Percentiles rank a stretch among this genome's conserved stretches.
Evolutionary conservation across 352 stramenopile species (phyloP).

Genomic region (Phytophthora foliorum): DNA sequence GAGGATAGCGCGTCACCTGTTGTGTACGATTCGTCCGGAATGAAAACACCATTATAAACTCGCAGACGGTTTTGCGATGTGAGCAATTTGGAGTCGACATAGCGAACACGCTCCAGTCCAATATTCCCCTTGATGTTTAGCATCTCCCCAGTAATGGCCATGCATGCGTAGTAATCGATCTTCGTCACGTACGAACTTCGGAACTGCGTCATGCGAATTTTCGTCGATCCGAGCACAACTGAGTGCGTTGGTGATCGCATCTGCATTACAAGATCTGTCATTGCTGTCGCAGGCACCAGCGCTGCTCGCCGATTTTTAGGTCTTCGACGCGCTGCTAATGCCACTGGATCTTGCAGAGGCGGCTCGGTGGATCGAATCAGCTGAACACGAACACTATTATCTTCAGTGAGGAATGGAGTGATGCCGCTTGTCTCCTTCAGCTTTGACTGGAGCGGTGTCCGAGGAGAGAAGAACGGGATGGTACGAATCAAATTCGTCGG

Average conservation of each 20-base stretch:
- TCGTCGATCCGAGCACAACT: constrained; percentile 73
- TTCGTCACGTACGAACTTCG: constrained; percentile 88
- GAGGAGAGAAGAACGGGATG: constrained; percentile 80
- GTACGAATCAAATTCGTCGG: constrained; percentile 82
- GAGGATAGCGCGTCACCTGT: constrained; percentile 70
- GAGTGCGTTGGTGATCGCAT: constrained; percentile 52
- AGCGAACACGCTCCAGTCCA: constrained; percentile 77
- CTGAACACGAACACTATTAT: constrained; percentile 81
- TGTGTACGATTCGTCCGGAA: constrained; percentile 75
- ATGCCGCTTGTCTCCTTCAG: constrained; percentile 83
- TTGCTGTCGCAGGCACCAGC: constrained; percentile 38
- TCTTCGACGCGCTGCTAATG: constrained; percentile 31
- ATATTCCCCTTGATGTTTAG: constrained; percentile 90
- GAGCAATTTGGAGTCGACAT: constrained; percentile 77
- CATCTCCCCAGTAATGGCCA: constrained; percentile 81
- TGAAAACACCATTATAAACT: constrained; percentile 74
- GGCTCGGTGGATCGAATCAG: constrained; percentile 81
- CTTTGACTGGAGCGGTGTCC: constrained; percentile 78
- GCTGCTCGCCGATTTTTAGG: constrained; percentile 52
- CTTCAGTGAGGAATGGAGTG: constrained; percentile 68
- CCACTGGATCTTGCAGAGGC: constrained; percentile 65
- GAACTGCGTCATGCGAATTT: constrained; percentile 84
- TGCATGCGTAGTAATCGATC: constrained; percentile 87
- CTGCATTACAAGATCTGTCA: constrained; percentile 50
- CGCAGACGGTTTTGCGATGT: constrained; percentile 70